phyloP scores from a whole-genome alignment of 2,329 filamentous ascomycete species.

The Tothia fuscella region DNA sequence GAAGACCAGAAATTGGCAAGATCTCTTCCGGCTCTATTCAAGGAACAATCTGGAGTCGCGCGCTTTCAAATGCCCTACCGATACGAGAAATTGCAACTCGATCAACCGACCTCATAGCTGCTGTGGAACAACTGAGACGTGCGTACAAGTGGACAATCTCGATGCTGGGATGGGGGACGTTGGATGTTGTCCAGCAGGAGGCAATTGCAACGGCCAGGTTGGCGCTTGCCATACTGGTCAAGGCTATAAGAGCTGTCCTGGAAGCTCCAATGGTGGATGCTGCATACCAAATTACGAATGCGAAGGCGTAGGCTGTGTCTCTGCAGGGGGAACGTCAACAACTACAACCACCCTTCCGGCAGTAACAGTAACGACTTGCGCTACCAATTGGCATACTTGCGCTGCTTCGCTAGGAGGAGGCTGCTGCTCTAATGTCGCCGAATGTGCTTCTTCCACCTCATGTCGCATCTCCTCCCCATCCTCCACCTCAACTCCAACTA shows the following conservation, averaged over 20 bases:
- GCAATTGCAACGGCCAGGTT: constrained; percentile 51
- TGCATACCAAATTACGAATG: constrained; percentile 63
- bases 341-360: constrained; percentile 18
- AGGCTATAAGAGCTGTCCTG: constrained; percentile 53
- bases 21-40: neutral
- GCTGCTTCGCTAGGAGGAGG: constrained; percentile 35
- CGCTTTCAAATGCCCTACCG: constrained; percentile 53
- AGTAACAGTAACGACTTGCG: constrained; percentile 24
- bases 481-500: neutral
- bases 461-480: constrained; percentile 20
- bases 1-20: neutral
- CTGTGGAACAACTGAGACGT: constrained; percentile 54
- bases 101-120: constrained; percentile 61
- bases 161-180: constrained; percentile 55
- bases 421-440: constrained; percentile 30
- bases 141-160: constrained; percentile 44
- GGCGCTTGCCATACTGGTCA: constrained; percentile 44
- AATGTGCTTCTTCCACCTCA: constrained; percentile 31
- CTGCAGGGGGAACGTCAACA: constrained; percentile 12
- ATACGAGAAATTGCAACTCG: constrained; percentile 50
- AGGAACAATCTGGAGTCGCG: constrained; percentile 37
- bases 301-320: constrained; percentile 52
- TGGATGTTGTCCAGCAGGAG: constrained; percentile 61
- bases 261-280: constrained; percentile 58
- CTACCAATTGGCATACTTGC: constrained; percentile 34